phyloP scores from a whole-genome alignment of 805 yeast species.

The Nakazawaea ernobii region DNA sequence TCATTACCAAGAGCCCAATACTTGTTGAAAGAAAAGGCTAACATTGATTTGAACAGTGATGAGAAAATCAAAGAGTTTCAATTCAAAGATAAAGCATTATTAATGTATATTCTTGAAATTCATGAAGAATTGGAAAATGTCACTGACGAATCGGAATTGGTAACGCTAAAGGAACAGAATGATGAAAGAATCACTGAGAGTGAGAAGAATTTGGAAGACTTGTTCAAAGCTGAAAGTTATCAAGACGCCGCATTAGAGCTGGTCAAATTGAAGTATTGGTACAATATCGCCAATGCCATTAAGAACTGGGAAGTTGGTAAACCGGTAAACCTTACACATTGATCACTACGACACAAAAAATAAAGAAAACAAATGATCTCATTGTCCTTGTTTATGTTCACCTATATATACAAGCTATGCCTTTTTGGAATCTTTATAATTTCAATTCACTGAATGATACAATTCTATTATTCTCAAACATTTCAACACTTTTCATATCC shows the following conservation, averaged over 20 bases:
- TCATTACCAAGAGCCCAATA: conserved; percentile 72
- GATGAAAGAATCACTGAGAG: conserved; percentile 44
- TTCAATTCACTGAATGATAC: conserved; percentile 10
- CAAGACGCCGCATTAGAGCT: conserved; percentile 60
- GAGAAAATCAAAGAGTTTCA: conserved; percentile 36
- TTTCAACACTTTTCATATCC: neutral
- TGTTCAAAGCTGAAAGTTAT: conserved; percentile 45
- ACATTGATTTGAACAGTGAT: conserved; percentile 56
- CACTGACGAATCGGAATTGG: conserved; percentile 51
- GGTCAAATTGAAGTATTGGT: conserved; percentile 77
- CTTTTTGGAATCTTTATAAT: neutral
- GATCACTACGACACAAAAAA: conserved; percentile 9
- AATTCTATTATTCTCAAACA: conserved; percentile 4
- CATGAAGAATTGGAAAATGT: conserved; percentile 80
- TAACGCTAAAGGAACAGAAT: conserved; percentile 47
- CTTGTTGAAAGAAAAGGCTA: conserved; percentile 35
- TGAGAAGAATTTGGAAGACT: conserved; percentile 37
- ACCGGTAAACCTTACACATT: conserved; percentile 61
- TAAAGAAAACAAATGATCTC: neutral
- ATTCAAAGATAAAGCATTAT: conserved; percentile 40
- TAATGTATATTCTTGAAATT: conserved; percentile 76
- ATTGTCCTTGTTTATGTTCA: neutral
- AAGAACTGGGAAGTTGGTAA: conserved; percentile 75
- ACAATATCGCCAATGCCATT: conserved; percentile 65
- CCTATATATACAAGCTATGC: neutral